Percentiles rank a stretch among this genome's conserved stretches.
Evolutionary conservation across 352 stramenopile genomes (phyloP).

Genomic region (Aphanomyces cochlioides): DNA sequence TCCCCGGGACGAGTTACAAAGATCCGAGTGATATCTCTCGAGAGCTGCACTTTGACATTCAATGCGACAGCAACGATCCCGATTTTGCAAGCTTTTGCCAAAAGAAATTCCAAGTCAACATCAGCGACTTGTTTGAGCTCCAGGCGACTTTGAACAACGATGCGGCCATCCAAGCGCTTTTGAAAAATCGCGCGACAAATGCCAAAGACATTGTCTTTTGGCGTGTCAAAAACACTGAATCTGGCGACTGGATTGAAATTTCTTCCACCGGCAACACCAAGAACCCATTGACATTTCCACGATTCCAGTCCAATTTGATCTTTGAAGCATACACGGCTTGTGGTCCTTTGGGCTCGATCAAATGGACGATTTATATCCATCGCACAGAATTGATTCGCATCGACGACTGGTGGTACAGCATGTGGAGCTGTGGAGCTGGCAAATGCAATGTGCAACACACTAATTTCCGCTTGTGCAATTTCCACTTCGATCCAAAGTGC

Average conservation of each 20-base stretch:
- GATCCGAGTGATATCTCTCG: background rate
- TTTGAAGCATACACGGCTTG: slow-evolving; percentile 15
- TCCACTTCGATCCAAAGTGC: slow-evolving; percentile 2
- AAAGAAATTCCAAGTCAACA: background rate
- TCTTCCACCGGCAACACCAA: background rate
- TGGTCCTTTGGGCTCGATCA: background rate
- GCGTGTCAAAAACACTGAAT: slow-evolving; percentile 5
- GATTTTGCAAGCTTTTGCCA: background rate
- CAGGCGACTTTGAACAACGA: background rate
- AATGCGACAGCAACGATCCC: background rate
- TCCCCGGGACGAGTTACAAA: background rate
- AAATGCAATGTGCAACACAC: background rate
- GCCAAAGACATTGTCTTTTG: slow-evolving; percentile 1
- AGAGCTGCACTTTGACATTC: background rate
- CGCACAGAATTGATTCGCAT: slow-evolving; percentile 2
- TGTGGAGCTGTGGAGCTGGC: slow-evolving; percentile 17
- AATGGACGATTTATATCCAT: slow-evolving; percentile 12
- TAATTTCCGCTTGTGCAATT: slow-evolving; percentile 11
- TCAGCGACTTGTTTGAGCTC: slow-evolving; percentile 12
- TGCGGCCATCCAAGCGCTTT: background rate
- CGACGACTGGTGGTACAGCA: slow-evolving; percentile 10
- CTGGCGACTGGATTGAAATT: background rate
- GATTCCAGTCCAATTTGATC: background rate
- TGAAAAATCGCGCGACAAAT: background rate
- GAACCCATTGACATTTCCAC: background rate